These are phyloP conservation scores for Perilla frutescens DNA, from an alignment of 257 asterid species.

Conservation along the genomic window DNA sequence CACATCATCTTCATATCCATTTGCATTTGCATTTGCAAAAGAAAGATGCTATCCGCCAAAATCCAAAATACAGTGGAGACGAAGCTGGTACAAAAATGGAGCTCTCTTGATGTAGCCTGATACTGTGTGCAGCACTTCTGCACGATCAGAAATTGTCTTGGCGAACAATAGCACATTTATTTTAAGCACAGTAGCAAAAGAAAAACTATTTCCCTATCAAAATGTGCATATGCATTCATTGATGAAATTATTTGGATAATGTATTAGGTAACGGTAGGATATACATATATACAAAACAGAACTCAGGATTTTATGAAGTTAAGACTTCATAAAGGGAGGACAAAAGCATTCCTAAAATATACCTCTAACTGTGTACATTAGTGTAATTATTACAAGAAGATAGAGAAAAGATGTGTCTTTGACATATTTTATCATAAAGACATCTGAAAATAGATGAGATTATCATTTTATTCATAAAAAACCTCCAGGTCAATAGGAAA, in stretches of 20 bases:
- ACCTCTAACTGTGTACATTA: too few species aligned
- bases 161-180: neutral
- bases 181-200: neutral
- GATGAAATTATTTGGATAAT: too few species aligned
- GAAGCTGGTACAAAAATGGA: conserved; percentile 11
- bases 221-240: neutral
- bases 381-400: too few species aligned
- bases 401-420: too few species aligned
- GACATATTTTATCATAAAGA: neutral
- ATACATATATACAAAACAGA: too few species aligned
- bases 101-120: conserved; percentile 22
- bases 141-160: conserved; percentile 5
- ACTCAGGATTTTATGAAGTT: too few species aligned
- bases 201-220: neutral
- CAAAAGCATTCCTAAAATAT: too few species aligned
- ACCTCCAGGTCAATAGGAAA: neutral
- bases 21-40: neutral
- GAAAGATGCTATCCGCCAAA: too few species aligned
- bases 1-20: neutral
- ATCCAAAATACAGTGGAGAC: neutral
- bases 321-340: too few species aligned
- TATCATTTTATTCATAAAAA: conserved; percentile 4
- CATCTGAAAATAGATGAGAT: neutral
- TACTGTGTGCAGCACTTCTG: conserved; percentile 26
- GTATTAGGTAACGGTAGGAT: too few species aligned